Percentiles rank a stretch among this genome's conserved stretches.
phyloP scores from a whole-genome alignment of 495 filamentous ascomycete species.

The Collariella sp. region DNA sequence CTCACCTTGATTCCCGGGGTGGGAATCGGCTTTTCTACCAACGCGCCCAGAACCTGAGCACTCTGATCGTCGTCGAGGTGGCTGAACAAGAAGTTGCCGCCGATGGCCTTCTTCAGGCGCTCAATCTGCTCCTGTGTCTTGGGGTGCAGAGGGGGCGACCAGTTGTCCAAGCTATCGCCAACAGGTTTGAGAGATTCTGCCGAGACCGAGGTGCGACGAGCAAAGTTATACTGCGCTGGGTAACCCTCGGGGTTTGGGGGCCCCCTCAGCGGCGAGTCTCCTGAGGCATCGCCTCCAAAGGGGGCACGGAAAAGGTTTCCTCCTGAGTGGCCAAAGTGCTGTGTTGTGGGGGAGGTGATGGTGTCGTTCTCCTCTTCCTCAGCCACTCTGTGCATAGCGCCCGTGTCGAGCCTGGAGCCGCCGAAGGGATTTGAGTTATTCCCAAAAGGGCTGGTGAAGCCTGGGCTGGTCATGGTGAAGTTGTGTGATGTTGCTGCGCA shows the following conservation, averaged over 20 bases:
- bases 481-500: background rate
- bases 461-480: constrained; percentile 37
- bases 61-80: constrained; percentile 90
- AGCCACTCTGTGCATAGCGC: constrained; percentile 43
- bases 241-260: constrained; percentile 56
- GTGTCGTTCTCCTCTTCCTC: constrained; percentile 54
- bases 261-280: constrained; percentile 35
- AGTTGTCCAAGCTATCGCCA: constrained; percentile 73
- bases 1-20: constrained; percentile 80
- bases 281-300: constrained; percentile 42
- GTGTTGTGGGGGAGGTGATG: constrained; percentile 48
- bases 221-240: constrained; percentile 88
- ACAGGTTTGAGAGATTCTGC: constrained; percentile 92
- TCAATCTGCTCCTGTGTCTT: constrained; percentile 74
- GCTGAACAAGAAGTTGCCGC: constrained; percentile 86
- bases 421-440: constrained; percentile 48
- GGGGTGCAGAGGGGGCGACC: constrained; percentile 74
- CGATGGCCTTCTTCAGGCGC: constrained; percentile 73
- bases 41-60: constrained; percentile 74
- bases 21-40: constrained; percentile 92
- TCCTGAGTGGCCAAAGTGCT: constrained; percentile 33
- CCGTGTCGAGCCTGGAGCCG: constrained; percentile 26
- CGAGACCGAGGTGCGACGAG: constrained; percentile 89
- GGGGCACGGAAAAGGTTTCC: constrained; percentile 30
- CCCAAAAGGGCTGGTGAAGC: constrained; percentile 49